Evolutionary conservation across 179 eudicot genomes (phyloP).

Genomic region (Patellifolia procumbens): DNA sequence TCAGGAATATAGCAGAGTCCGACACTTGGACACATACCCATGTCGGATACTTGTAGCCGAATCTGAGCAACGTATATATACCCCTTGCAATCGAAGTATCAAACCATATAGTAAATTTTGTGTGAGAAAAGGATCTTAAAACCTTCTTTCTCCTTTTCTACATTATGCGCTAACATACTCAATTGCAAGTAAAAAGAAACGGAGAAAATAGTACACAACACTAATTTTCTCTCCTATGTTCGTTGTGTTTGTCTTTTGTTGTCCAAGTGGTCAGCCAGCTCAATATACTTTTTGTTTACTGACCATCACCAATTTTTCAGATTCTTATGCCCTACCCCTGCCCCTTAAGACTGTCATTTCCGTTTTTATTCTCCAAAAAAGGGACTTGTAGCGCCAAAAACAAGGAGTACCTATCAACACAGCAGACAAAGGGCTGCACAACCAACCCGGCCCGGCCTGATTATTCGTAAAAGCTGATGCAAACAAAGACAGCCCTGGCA

Average conservation of each 20-base stretch:
- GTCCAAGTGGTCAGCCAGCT: slow-evolving; percentile 23
- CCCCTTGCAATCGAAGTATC: no score
- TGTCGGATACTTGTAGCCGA: no score
- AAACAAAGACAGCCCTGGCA: no score
- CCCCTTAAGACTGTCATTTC: not conserved
- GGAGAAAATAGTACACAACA: no score
- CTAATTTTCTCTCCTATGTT: slow-evolving; percentile 1
- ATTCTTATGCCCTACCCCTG: not conserved
- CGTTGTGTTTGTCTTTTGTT: not conserved
- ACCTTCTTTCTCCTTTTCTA: no score
- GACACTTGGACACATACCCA: no score
- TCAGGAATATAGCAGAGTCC: no score
- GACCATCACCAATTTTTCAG: not conserved
- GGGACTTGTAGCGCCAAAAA: not conserved
- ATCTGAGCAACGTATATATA: no score
- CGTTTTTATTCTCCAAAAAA: not conserved
- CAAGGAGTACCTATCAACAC: not conserved
- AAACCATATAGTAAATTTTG: no score
- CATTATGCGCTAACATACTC: no score
- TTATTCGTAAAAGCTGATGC: not conserved
- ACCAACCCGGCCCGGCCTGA: not conserved
- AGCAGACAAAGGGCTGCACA: not conserved
- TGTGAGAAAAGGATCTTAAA: no score
- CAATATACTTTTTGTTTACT: slow-evolving; percentile 11
- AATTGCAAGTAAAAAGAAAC: no score